Percentiles rank a stretch among this genome's conserved stretches.
Conservation (phyloP, 306 rosid species). For the Cyamopsis tetragonoloba region DNA sequence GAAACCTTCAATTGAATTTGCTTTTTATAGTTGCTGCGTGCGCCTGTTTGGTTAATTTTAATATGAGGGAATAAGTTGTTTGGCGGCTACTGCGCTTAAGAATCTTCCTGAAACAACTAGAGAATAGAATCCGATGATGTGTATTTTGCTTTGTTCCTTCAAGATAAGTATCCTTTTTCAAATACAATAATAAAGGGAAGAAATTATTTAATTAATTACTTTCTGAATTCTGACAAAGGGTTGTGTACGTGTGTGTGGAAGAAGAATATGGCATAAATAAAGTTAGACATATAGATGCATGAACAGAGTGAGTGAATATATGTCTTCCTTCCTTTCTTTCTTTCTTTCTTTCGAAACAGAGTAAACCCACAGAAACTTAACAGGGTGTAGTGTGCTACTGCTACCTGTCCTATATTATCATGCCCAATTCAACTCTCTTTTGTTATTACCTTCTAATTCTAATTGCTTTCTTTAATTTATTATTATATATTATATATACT, state of each 20-base stretch:
- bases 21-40: slow-evolving; percentile 1
- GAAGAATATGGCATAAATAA: slow-evolving; percentile 34
- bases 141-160: slow-evolving; percentile 19
- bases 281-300: too few species aligned
- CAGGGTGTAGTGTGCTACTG: neutral
- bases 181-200: too few species aligned
- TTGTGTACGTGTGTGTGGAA: too few species aligned
- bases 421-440: neutral
- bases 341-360: neutral
- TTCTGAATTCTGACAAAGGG: neutral
- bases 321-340: too few species aligned
- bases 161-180: neutral
- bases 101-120: slow-evolving; percentile 30
- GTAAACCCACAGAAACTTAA: neutral
- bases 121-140: neutral
- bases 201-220: too few species aligned
- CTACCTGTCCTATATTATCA: neutral
- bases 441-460: neutral
- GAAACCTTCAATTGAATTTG: too few species aligned
- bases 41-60: too few species aligned
- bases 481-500: too few species aligned
- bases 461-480: neutral
- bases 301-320: too few species aligned
- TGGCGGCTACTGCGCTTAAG: neutral
- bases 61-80: neutral